phyloP scores from a whole-genome alignment of 768 basidiomycete genomes.

The Rhodotorula kratochvilovae region DNA sequence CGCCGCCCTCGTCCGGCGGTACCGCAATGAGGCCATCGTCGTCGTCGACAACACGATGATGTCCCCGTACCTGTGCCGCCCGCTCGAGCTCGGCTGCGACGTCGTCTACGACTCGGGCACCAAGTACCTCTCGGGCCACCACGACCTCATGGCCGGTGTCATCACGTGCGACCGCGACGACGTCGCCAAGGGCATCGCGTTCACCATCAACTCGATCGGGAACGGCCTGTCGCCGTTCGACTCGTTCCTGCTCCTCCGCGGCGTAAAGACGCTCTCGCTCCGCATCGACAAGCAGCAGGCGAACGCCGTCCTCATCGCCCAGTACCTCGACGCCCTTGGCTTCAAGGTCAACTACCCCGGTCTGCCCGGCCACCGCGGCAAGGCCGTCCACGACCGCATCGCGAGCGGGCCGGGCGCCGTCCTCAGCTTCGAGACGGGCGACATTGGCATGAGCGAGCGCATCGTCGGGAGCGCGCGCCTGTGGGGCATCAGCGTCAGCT shows the following conservation, averaged over 20 bases:
- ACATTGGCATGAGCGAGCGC: slow-evolving; percentile 80
- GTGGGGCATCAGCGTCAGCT: slow-evolving; percentile 97
- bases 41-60: slow-evolving; percentile 99
- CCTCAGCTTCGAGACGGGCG: slow-evolving; percentile 86
- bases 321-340: slow-evolving; percentile 75
- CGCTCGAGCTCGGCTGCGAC: slow-evolving; percentile 91
- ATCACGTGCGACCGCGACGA: slow-evolving; percentile 89
- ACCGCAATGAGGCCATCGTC: slow-evolving; percentile 70
- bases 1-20: slow-evolving; percentile 73
- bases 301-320: slow-evolving; percentile 74
- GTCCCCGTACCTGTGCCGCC: slow-evolving; percentile 94
- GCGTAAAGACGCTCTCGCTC: slow-evolving; percentile 90
- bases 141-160: slow-evolving; percentile 97
- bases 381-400: slow-evolving; percentile 83
- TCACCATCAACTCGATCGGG: slow-evolving; percentile 86
- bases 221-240: slow-evolving; percentile 94
- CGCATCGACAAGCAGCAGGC: slow-evolving; percentile 92
- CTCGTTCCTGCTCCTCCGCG: slow-evolving; percentile 89
- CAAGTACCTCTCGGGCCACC: slow-evolving; percentile 95
- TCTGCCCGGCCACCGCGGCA: slow-evolving; percentile 70
- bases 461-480: slow-evolving; percentile 87
- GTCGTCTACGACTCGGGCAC: slow-evolving; percentile 97
- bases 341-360: slow-evolving; percentile 93
- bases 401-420: slow-evolving; percentile 90
- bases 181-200: slow-evolving; percentile 82